Base-by-base conservation (phyloP, 345 rosid genomes). In the Salix viminalis region DNA sequence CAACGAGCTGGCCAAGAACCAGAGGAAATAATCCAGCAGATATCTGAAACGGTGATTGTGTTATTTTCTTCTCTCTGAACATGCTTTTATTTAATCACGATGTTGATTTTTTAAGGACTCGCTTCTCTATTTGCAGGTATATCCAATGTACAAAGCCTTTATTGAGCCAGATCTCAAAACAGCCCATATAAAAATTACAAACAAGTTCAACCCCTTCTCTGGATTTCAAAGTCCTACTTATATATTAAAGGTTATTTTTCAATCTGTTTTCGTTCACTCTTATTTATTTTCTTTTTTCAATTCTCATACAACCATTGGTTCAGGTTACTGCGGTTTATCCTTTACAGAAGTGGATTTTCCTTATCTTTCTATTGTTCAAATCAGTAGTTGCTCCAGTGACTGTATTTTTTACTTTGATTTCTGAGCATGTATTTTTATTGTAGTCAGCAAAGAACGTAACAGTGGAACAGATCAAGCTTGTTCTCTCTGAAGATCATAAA, bases 91-190 rank as follows among this genome's bases (percentile, higher is more conserved):
- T 70, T 58, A 58, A 48, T 21, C 52, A 32, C 74, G 42, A 12
- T 23, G 54, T 39, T 74, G 48, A 46, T 75, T 80, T 65, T 39
- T 62, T 23, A 71, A 74, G 44, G 72, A 71, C 79, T 75, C 44
- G n/a, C 23, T 73, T 68, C 65, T 72, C 61, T 81, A 18, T 77
- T 80, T 83, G 75, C 87, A 96, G 99, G 98, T 96, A 50, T 96
- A 92, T 85, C 97, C 99, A 14, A 96, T 96, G 99, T 96, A 94
- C 88, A 96, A 96, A 84, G 99, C 99, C 82, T 96, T 88, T 81
- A 96, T 94, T 30, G 99, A 96, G 86, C 98, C 99, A 72, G 99
- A 96, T 85, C 98, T 96, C 75, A 89, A 90, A 88, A 96, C 97
- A 61, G 99, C 98, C 61, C 99, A 96, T 66, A 88, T 96, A 72